phyloP scores from a whole-genome alignment of 345 rosid species.

The Salix arbutifolia region DNA sequence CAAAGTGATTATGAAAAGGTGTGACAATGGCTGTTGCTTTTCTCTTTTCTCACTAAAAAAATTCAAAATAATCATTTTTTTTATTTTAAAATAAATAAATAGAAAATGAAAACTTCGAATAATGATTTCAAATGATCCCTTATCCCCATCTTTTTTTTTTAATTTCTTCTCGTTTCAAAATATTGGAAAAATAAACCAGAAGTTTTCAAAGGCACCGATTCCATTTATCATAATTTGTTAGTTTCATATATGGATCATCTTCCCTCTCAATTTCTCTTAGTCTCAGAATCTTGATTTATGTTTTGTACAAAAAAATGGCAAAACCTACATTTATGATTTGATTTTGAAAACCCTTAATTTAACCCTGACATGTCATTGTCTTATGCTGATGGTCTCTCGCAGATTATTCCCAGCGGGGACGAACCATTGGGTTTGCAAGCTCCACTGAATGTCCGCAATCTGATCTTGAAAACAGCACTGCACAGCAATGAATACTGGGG shows the following conservation, averaged over 20 bases:
- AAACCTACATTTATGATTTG: neutral
- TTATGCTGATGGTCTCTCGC: neutral
- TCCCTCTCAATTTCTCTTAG: neutral
- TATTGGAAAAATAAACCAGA: too few relatives aligned
- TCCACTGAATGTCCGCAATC: conserved; percentile 21
- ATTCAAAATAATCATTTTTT: too few relatives aligned
- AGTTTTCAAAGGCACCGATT: neutral
- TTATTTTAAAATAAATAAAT: too few relatives aligned
- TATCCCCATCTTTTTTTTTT: too few relatives aligned
- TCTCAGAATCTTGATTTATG: neutral
- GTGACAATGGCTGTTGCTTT: too few relatives aligned
- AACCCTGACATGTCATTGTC: neutral
- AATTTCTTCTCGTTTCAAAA: too few relatives aligned
- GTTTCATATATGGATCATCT: too few relatives aligned
- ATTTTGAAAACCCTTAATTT: neutral
- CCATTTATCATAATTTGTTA: neutral
- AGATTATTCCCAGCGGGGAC: conserved; percentile 26
- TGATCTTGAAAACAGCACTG: conserved; percentile 33
- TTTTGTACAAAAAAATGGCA: too few relatives aligned
- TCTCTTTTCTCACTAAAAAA: too few relatives aligned
- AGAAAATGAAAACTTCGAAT: too few relatives aligned
- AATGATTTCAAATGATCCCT: too few relatives aligned
- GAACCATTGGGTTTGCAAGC: conserved; percentile 14
- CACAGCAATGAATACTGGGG: conserved; percentile 34
- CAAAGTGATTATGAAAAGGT: too few relatives aligned